Percentiles rank a stretch among this genome's conserved stretches.
Conservation (phyloP, 2,329 filamentous ascomycete species). For the Boeremia lycopersici region DNA sequence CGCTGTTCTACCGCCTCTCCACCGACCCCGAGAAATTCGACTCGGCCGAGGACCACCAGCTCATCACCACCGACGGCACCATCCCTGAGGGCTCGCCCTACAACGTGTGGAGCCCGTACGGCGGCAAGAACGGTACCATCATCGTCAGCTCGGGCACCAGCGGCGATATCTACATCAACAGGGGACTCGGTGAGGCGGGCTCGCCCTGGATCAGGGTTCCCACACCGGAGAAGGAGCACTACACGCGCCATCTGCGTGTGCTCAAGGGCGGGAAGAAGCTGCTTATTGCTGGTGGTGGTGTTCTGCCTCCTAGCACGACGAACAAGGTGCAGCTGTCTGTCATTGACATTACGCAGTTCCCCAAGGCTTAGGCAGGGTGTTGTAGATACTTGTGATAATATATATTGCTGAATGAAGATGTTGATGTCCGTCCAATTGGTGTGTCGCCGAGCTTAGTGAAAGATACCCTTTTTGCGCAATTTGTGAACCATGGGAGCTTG, state of each 20-base stretch:
- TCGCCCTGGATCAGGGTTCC: conserved; percentile 53
- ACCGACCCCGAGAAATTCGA: conserved; percentile 56
- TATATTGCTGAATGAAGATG: too few relatives aligned
- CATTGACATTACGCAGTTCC: conserved; percentile 34
- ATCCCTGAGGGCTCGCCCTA: conserved; percentile 57
- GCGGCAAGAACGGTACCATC: conserved; percentile 58
- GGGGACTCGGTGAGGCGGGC: conserved; percentile 49
- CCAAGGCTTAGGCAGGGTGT: conserved; percentile 1
- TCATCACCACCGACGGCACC: conserved; percentile 54
- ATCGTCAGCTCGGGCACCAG: conserved; percentile 53
- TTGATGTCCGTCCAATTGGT: too few relatives aligned
- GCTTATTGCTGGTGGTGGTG: conserved; percentile 51
- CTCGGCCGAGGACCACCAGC: conserved; percentile 46
- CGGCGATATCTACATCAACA: conserved; percentile 56
- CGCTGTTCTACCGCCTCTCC: conserved; percentile 60
- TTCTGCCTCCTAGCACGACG: conserved; percentile 40
- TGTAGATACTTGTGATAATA: background rate
- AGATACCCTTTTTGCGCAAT: too few relatives aligned
- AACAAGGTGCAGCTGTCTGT: conserved; percentile 42
- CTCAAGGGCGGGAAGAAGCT: conserved; percentile 49
- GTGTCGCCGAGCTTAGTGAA: too few relatives aligned
- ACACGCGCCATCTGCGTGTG: conserved; percentile 56
- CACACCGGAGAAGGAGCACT: conserved; percentile 51
- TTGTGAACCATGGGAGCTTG: too few relatives aligned
- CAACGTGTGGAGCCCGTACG: conserved; percentile 57